These are phyloP conservation scores for Talaromyces wortmannii DNA, from an alignment of 495 filamentous ascomycete genomes.

Conservation along the genomic window DNA sequence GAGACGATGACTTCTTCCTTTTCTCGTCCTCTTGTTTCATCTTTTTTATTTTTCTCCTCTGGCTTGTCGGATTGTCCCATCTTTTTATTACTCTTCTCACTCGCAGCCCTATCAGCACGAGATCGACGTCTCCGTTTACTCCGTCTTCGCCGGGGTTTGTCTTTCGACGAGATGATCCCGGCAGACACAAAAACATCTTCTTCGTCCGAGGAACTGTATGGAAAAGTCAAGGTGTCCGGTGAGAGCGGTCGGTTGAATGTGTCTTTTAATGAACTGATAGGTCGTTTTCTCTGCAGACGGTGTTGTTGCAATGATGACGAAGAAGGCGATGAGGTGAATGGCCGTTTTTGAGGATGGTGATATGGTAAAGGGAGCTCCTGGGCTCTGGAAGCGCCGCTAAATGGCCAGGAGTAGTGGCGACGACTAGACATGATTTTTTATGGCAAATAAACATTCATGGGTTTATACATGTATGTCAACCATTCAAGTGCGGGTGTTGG, in stretches of 20 bases:
- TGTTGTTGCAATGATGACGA: not conserved
- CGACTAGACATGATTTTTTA: not conserved
- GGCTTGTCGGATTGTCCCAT: not conserved
- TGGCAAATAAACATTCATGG: not conserved
- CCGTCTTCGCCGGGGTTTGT: constrained; percentile 8
- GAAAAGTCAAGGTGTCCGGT: not conserved
- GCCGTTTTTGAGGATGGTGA: not conserved
- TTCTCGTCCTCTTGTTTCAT: not conserved
- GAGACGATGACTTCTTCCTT: constrained; percentile 1
- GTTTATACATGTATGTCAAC: too few species aligned
- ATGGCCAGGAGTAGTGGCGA: constrained; percentile 8
- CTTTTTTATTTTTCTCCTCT: not conserved
- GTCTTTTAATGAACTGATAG: not conserved
- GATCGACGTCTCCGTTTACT: not conserved
- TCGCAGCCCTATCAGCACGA: not conserved
- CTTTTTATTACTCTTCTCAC: not conserved
- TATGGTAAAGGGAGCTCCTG: not conserved
- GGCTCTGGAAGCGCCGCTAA: not conserved
- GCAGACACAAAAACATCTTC: constrained; percentile 25
- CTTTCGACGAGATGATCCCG: constrained; percentile 22
- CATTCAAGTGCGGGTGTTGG: too few species aligned
- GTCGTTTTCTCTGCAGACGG: not conserved
- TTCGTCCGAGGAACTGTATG: constrained; percentile 7
- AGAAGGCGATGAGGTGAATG: not conserved
- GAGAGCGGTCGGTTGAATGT: not conserved